These are phyloP conservation scores for Trypanosoma cruzi DNA, from an alignment of 208 protist genomes.

Conservation along the genomic window DNA sequence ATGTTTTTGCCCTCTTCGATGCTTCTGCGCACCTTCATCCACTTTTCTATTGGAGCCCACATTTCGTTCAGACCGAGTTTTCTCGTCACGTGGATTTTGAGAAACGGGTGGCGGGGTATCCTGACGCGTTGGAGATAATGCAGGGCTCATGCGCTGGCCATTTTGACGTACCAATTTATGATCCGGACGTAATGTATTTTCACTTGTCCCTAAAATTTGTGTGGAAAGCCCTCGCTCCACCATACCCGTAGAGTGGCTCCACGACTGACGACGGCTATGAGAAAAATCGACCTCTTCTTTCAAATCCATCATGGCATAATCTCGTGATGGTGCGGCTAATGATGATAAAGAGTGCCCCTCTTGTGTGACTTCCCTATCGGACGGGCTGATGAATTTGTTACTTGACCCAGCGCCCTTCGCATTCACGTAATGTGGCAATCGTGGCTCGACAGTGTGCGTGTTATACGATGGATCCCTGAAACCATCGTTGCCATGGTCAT, in stretches of 20 bases:
- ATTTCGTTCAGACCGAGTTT: background rate
- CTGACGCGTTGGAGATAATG: slow-evolving; percentile 12
- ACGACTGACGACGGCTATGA: background rate
- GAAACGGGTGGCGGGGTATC: background rate
- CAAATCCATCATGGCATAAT: background rate
- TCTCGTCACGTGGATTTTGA: background rate
- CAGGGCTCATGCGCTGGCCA: slow-evolving; percentile 17
- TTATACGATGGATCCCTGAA: background rate
- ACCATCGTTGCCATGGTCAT: slow-evolving; percentile 15
- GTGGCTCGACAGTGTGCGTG: background rate
- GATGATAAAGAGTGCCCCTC: background rate
- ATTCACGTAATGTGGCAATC: background rate
- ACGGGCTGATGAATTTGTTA: slow-evolving; percentile 10
- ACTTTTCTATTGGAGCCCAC: background rate
- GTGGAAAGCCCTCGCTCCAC: background rate
- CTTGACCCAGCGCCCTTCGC: background rate
- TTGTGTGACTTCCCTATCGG: slow-evolving; percentile 2
- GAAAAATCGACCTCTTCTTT: background rate
- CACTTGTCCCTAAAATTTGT: background rate
- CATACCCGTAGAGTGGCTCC: background rate
- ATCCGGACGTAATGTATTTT: background rate
- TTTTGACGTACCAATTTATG: background rate
- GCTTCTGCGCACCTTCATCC: background rate
- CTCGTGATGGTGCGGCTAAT: background rate
- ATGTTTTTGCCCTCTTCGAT: background rate